These are phyloP conservation scores for Albugo candida DNA, from an alignment of 352 stramenopile genomes.

Conservation along the genomic window DNA sequence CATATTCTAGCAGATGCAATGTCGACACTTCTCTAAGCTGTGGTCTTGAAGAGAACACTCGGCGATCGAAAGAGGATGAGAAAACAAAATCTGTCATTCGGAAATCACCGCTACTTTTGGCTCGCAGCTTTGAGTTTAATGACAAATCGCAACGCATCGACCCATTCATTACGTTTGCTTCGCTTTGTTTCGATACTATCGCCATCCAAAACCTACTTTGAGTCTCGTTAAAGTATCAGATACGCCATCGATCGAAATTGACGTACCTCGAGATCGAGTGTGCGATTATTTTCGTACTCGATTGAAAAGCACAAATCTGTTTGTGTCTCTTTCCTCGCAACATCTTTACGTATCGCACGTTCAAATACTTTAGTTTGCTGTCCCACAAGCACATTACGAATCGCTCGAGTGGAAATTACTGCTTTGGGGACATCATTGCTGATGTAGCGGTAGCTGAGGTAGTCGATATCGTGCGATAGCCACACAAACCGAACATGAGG, in stretches of 20 bases:
- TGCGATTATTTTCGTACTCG: conserved; percentile 51
- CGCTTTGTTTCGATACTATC: conserved; percentile 41
- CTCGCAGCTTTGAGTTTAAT: conserved; percentile 37
- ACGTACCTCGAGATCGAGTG: conserved; percentile 47
- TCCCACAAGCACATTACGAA: conserved; percentile 19
- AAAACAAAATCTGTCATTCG: no score
- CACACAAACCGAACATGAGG: conserved; percentile 66
- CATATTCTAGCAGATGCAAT: no score
- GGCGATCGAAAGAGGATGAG: no score
- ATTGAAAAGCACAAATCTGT: conserved; percentile 53
- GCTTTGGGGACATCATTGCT: conserved; percentile 25
- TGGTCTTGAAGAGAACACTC: no score
- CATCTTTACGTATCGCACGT: conserved; percentile 14
- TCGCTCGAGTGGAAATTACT: conserved; percentile 31
- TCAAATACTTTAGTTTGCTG: conserved; percentile 46
- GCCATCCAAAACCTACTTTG: conserved; percentile 31
- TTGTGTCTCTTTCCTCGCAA: no score
- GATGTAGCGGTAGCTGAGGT: conserved; percentile 47
- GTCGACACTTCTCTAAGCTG: no score
- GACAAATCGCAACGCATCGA: conserved; percentile 49
- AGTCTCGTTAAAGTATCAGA: neutral
- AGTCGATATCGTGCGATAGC: conserved; percentile 52
- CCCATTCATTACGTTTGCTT: conserved; percentile 35
- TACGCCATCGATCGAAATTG: neutral
- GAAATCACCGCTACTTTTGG: conserved; percentile 16